Base-by-base conservation (phyloP, 306 rosid genomes). In the Pueraria montana region DNA sequence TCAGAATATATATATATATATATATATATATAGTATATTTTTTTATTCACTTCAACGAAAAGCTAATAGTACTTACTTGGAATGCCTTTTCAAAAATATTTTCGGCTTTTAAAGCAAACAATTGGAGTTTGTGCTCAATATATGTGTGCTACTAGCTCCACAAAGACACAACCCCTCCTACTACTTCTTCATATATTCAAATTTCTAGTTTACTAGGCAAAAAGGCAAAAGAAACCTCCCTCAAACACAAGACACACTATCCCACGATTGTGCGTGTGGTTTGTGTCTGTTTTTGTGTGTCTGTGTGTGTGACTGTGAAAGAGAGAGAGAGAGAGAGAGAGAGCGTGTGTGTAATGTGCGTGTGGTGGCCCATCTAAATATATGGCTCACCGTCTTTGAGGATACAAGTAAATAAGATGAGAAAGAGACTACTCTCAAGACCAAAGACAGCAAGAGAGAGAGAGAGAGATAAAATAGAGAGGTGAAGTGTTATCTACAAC, bases 301-400 rank as follows among this genome's bases (percentile, higher is more conserved):
- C 84, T 65, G 24, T 62, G 64, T 67, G 6, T 67, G 79, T 61
- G 87, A 72, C 76, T 42, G 46, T 34, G 83, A 61, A 38, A 76
- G 84, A 82, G 79, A 66, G 79, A 71, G 77, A 84, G 77, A 84
- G 56, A 78, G 38, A 32, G 61, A 11, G 55, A 50, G 53, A 46
- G 52, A 1, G 53, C 1, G 56, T 49, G 86, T 8, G 50, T 76
- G 79, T 49, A 87, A 87, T 90, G 90, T 11, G 83, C 8, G 26
- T 82, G 80, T 82, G 90, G 92, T 90, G 96, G 93, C 80, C 94
- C 95, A 91, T 74, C 72, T 84, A 80, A 84, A 90, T 88, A 87
- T 82, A 85, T 87, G 94, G 96, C 90, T 88, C 94, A 91, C 89
- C 85, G 82, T 86, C 82, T 82, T 86, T 87, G 89, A 82, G 85